These are phyloP conservation scores for Dysphania ambrosioides DNA, from an alignment of 148 eudicot genomes.

Conservation along the genomic window DNA sequence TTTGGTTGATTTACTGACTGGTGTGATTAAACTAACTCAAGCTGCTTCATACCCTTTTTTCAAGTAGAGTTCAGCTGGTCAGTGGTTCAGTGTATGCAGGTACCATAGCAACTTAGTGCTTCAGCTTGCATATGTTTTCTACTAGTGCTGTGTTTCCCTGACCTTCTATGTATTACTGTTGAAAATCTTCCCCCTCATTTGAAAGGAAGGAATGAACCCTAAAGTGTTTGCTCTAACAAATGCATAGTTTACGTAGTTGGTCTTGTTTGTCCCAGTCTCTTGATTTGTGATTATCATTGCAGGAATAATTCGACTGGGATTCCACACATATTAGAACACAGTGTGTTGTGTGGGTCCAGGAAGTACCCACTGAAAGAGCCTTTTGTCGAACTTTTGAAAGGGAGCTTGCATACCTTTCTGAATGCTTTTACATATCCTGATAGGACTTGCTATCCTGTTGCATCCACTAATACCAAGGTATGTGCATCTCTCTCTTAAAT, in stretches of 20 bases:
- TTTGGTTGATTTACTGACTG: background rate
- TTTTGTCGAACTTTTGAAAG: slow-evolving; percentile 92
- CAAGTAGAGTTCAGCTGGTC: background rate
- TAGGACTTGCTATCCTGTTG: slow-evolving; percentile 98
- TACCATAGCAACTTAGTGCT: background rate
- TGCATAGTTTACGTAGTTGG: background rate
- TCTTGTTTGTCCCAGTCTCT: background rate
- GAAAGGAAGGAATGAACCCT: background rate
- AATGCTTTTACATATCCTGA: slow-evolving; percentile 99
- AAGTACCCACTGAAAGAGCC: slow-evolving; percentile 97
- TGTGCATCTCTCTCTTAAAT: background rate
- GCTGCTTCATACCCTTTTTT: background rate
- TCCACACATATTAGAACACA: slow-evolving; percentile 97
- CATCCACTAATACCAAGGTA: slow-evolving; percentile 95
- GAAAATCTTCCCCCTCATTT: background rate
- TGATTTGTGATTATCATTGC: slow-evolving; percentile 23
- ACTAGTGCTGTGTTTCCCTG: background rate
- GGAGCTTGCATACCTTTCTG: slow-evolving; percentile 89
- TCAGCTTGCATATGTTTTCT: background rate
- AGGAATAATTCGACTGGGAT: slow-evolving; percentile 96
- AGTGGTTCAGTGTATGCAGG: too few species aligned
- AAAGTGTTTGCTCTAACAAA: background rate
- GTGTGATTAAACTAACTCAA: background rate
- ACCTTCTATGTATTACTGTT: background rate
- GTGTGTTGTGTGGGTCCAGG: slow-evolving; percentile 96